phyloP scores from a whole-genome alignment of 169 alveolate genomes.

The Cardiosporidium cionae region DNA sequence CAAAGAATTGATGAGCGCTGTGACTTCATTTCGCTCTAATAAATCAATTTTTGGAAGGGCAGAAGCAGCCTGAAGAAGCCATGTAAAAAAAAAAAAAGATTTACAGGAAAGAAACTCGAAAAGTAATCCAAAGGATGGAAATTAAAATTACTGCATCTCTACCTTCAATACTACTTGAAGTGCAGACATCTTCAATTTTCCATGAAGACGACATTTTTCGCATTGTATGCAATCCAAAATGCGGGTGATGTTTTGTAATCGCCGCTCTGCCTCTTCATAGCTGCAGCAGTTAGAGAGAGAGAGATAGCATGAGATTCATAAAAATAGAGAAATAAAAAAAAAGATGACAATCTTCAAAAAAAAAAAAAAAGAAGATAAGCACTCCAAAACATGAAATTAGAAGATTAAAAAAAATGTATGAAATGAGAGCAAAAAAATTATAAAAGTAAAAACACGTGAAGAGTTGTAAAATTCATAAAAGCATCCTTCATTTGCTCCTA shows the following conservation, averaged over 20 bases:
- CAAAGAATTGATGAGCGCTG: constrained; percentile 64
- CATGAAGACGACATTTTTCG: constrained; percentile 83
- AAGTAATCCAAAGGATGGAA: not conserved
- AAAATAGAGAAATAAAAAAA: no score
- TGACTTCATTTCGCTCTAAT: constrained; percentile 68
- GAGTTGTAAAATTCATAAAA: no score
- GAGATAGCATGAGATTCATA: no score
- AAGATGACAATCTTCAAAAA: no score
- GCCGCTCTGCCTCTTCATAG: no score
- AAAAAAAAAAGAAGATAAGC: no score
- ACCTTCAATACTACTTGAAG: constrained; percentile 73
- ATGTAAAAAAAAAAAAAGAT: not conserved
- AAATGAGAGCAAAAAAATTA: no score
- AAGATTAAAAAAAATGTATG: no score
- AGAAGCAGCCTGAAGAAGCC: constrained; percentile 19
- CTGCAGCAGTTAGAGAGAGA: no score
- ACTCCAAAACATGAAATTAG: no score
- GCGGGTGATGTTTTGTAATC: constrained; percentile 47
- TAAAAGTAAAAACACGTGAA: no score
- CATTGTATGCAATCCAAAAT: constrained; percentile 80
- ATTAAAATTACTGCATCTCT: not conserved
- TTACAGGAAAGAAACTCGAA: not conserved
- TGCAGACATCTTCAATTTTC: constrained; percentile 78
- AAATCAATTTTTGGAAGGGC: constrained; percentile 25
- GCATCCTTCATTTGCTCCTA: no score